Evolutionary conservation across 768 basidiomycete genomes (phyloP).

Genomic region (Chalciporus chontae): DNA sequence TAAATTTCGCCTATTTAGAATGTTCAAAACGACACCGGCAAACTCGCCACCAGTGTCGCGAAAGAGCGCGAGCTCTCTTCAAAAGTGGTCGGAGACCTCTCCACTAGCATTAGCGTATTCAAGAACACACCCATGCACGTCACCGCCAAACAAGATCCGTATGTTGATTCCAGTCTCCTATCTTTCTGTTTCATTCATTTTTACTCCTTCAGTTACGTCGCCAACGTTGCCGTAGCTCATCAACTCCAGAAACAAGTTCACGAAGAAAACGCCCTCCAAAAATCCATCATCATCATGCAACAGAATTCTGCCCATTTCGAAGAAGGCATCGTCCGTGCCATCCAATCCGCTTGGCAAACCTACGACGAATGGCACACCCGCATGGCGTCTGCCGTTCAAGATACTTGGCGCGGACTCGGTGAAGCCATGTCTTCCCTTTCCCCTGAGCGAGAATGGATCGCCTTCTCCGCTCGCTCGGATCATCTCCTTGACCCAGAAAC

Average conservation of each 20-base stretch:
- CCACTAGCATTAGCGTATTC: slow-evolving; percentile 82
- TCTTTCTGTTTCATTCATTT: not conserved
- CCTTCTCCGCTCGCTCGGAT: slow-evolving; percentile 89
- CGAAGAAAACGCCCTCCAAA: slow-evolving; percentile 97
- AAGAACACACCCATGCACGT: slow-evolving; percentile 94
- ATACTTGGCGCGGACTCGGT: slow-evolving; percentile 70
- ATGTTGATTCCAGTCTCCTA: not conserved
- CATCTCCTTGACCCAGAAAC: slow-evolving; percentile 97
- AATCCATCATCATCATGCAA: slow-evolving; percentile 97
- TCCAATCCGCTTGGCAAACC: slow-evolving; percentile 96
- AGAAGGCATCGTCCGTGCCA: slow-evolving; percentile 89
- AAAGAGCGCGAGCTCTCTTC: slow-evolving; percentile 86
- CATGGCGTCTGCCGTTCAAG: slow-evolving; percentile 67
- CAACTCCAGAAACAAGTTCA: slow-evolving; percentile 91
- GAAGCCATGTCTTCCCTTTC: slow-evolving; percentile 73
- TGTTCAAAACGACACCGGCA: slow-evolving; percentile 94
- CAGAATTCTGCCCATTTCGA: slow-evolving; percentile 97
- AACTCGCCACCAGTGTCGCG: slow-evolving; percentile 85
- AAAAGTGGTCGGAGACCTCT: slow-evolving; percentile 80
- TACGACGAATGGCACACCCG: slow-evolving; percentile 94
- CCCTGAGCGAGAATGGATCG: slow-evolving; percentile 92
- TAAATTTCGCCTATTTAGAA: slow-evolving; percentile 44
- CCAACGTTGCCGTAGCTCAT: slow-evolving; percentile 66
- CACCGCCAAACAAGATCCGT: slow-evolving; percentile 42
- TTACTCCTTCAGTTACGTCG: slow-evolving; percentile 46